Evolutionary conservation across 1,284 basidiomycete species (phyloP), one percentile per base, ranked within the genome.

Genomic region (Singerocomus inundabilis): DNA sequence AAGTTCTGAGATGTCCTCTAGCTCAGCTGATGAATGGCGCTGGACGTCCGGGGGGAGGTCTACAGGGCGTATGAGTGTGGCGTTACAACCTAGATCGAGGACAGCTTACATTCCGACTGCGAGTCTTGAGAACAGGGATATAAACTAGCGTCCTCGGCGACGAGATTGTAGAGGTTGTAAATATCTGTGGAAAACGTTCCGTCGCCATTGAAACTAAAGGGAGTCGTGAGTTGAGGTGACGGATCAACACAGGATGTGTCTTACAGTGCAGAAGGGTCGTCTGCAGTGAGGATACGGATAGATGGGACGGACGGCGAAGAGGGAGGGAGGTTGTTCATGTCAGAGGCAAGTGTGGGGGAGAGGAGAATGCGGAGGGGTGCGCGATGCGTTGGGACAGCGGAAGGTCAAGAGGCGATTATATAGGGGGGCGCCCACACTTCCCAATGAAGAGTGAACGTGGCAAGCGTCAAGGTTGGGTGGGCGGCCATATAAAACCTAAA

Each of bases 1-100:
- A 15, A 67, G 25, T 16, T 63, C 65, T n/a, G 51, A 1, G 1
- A 63, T 54, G 7, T 60, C 61, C 0, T 63, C 63, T 2, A 61
- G 45, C 0, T 62, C 61, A 1, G 49, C 2, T 1, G 49, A 4
- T 29, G 26, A 2, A 4, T 7, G 36, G 5, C 33, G 6, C 6
- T 6, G 18, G 31, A 16, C 2, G 12, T 30, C 21, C 1, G n/a
- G 5, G n/a, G 32, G 0, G 16, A 16, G 10, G 16, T 35, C 61
- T 67, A 15, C 10, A 31, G 30, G 18, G 29, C 13, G 34, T 32
- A 18, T 64, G 42, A 64, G 61, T 52, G 50, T 58, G 61, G 53
- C 53, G 59, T 36, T 2, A 48, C 37, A n/a, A 16, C 2, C 21
- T n/a, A 42, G 31, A 42, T 13, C 2, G 37, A 15, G 35, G 2